phyloP scores from a whole-genome alignment of 176 grass and related monocot genomes.

The Zea mays region Zm-B73-REFERENCE-NAM-5.0 NC_050097.1:2391501-2392000 shows the following conservation, averaged over 20 bases:
- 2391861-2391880: constrained; percentile 44
- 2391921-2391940: constrained; percentile 21
- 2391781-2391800: constrained; percentile 68
- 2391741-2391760: constrained; percentile 61
- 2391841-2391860: constrained; percentile 50
- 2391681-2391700: constrained; percentile 91
- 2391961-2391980: neutral
- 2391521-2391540: constrained; percentile 52
- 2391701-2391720: constrained; percentile 78
- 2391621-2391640: constrained; percentile 70
- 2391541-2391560: constrained; percentile 79
- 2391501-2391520: constrained; percentile 44
- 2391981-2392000: constrained; percentile 9
- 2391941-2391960: constrained; percentile 16
- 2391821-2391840: constrained; percentile 61
- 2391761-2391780: constrained; percentile 72
- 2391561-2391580: constrained; percentile 80
- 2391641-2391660: constrained; percentile 70
- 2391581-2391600: constrained; percentile 59
- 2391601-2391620: constrained; percentile 70
- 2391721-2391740: constrained; percentile 84
- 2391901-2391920: neutral
- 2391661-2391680: constrained; percentile 75
- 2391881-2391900: constrained; percentile 16
- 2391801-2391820: constrained; percentile 79